Evolutionary conservation across 176 grass and related monocot genomes (phyloP), one percentile per base, ranked within the genome.

Genomic region (Hsuehochloa calcarea): DNA sequence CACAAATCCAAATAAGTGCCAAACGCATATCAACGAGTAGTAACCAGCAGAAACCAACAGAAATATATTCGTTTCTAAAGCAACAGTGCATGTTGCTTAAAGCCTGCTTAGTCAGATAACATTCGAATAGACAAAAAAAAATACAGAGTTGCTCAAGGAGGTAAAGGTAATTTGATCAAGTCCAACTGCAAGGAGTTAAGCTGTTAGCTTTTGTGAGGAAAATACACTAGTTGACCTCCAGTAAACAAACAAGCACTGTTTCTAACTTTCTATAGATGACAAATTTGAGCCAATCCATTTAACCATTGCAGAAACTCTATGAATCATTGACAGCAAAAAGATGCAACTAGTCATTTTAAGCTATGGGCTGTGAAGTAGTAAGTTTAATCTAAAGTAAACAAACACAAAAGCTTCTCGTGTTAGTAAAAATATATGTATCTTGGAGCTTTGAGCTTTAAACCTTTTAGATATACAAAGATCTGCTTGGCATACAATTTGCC

Each of bases 171-270:
- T 75, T 37, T 29, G 3, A 56, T 85, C n/a, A 85, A 55, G 47
- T 29, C 47, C 46, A 56, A 72, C 44, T 65, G 58, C 74, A 79
- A 22, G 37, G 40, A 72, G 61, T 26, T 39, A 84, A 79, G 67
- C 8, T 79, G 26, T 38, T 79, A 35, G 25, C 22, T 55, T 37
- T 54, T 72, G 26, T 72, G 38, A 66, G 45, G 22, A 22, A 80
- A 80, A 23, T 2, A 65, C 10, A 67, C 17, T 51, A 35, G 67
- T 81, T 47, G 5, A 46, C 10, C 39, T 61, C 47, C 22, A 39
- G 15, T 17, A 80, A 80, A 65, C 22, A 72, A 83, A 34, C 78
- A 71, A 11, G 65, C 26, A 58, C 4, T 72, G 20, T 88, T 78
- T 71, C 71, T 25, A 40, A 65, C 68, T 65, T 73, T 74, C n/a